phyloP scores from a whole-genome alignment of 23 red algal genomes.

The Rhodosorus marinus region DNA sequence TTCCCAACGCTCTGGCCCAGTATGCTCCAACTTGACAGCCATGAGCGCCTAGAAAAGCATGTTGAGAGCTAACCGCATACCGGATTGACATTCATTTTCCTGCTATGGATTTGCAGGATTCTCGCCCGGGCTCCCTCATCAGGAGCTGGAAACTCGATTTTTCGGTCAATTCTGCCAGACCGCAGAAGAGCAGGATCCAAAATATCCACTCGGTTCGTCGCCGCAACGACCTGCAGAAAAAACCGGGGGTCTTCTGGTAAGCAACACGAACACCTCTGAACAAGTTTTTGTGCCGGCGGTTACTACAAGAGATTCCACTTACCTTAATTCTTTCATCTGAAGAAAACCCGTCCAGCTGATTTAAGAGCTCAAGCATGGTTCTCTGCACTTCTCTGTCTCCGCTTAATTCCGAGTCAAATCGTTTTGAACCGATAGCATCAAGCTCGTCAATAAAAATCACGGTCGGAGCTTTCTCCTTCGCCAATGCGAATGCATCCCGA shows the following conservation, averaged over 20 bases:
- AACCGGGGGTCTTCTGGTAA: too few species aligned
- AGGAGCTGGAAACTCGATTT: conserved; percentile 95
- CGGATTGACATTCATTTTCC: conserved; percentile 96
- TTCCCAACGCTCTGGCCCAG: too few species aligned
- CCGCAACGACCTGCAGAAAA: too few species aligned
- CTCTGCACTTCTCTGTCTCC: conserved; percentile 94
- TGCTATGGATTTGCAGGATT: conserved; percentile 90
- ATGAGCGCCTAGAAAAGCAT: too few species aligned
- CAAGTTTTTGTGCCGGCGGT: too few species aligned
- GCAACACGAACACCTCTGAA: too few species aligned
- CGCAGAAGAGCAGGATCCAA: conserved; percentile 86
- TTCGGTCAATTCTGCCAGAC: conserved; percentile 84
- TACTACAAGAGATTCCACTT: too few species aligned
- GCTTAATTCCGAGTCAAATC: conserved; percentile 92
- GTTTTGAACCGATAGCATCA: conserved; percentile 98
- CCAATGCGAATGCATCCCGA: conserved; percentile 93
- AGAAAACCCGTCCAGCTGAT: conserved; percentile 93
- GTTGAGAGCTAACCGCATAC: neutral
- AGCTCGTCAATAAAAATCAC: conserved; percentile 99
- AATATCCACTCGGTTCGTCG: conserved; percentile 97
- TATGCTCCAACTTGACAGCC: too few species aligned
- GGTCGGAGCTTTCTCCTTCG: conserved; percentile 94
- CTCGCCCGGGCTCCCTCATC: conserved; percentile 72
- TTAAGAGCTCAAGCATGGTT: conserved; percentile 98
- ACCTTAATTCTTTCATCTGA: conserved; percentile 82